phyloP scores from a whole-genome alignment of 768 basidiomycete species.

The Scleroderma citrinum region DNA sequence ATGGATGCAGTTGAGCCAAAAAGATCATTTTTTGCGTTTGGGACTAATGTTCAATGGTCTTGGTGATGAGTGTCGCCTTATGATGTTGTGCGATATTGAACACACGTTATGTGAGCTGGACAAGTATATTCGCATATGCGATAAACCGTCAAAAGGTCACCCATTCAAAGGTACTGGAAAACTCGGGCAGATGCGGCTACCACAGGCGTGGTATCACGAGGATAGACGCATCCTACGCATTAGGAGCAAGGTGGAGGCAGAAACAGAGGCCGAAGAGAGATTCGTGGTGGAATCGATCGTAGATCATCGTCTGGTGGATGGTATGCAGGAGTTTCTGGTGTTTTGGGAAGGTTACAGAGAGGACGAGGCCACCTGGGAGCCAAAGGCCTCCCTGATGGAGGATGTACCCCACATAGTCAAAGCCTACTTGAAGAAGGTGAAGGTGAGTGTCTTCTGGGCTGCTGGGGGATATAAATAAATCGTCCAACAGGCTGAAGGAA shows the following conservation, averaged over 20 bases:
- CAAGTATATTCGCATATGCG: slow-evolving; percentile 56
- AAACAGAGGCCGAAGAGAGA: slow-evolving; percentile 34
- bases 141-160: slow-evolving; percentile 28
- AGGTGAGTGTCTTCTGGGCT: slow-evolving; percentile 6
- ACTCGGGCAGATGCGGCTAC: slow-evolving; percentile 30
- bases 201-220: slow-evolving; percentile 53
- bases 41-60: slow-evolving; percentile 48
- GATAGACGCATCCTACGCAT: slow-evolving; percentile 39
- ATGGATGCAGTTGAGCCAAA: slow-evolving; percentile 57
- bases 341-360: slow-evolving; percentile 52
- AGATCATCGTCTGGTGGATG: slow-evolving; percentile 31
- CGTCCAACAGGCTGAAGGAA: too few species aligned
- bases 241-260: slow-evolving; percentile 29
- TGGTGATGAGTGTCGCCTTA: slow-evolving; percentile 42
- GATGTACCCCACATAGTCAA: slow-evolving; percentile 44
- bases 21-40: slow-evolving; percentile 54
- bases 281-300: slow-evolving; percentile 35
- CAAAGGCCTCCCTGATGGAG: slow-evolving; percentile 35
- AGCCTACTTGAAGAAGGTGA: slow-evolving; percentile 30
- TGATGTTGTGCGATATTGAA: slow-evolving; percentile 69
- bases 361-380: slow-evolving; percentile 55
- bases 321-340: slow-evolving; percentile 41
- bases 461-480: neutral
- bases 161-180: slow-evolving; percentile 29
- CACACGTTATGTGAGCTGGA: slow-evolving; percentile 76